Evolutionary conservation across 2,329 filamentous ascomycete species (phyloP), one percentile per base, ranked within the genome.

Genomic region (Fusarium pseudoanthophilum): DNA sequence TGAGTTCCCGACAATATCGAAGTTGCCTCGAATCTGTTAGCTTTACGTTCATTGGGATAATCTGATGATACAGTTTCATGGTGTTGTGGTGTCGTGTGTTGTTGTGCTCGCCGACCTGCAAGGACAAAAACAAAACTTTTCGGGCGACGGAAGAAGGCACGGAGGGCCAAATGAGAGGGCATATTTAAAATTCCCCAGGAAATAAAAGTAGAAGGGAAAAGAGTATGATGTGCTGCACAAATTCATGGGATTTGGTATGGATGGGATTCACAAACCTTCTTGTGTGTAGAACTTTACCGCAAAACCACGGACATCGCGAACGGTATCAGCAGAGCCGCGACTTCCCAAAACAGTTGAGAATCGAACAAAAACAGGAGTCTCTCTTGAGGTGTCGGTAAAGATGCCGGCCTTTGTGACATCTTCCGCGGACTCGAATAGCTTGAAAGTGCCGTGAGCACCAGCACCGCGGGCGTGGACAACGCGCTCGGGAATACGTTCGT

Each of bases 271-370:
- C 55, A 0, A 20, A 8, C 92, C 93, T 76, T 95, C 92, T 2
- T 92, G 84, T 0, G 93, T 95, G 79, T 95, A 95, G 77, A 82
- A 79, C 48, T 83, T 82, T 71, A 93, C 82, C 0, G 93, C 92
- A 72, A 95, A 96, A 3, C 93, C 93, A 42, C 93, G 89, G 5
- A 95, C 92, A 84, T 96, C 93, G n/a, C 93, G 89, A 2, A 95
- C 93, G 0, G 92, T 95, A 79, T 96, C 93, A 11, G 93, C 92
- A 58, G 91, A 93, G 18, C 93, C 93, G 39, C 91, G 87, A 78
- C 90, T 93, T 11, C 92, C 92, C 4, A 93, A 86, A 0, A 94
- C 93, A 0, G 93, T 95, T 0, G 93, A 95, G 80, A 96, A 95
- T 1, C 93, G 90, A 21, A 82, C 20, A 15, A 82, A 82, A 0